These are phyloP conservation scores for Lactuca sativa DNA, from an alignment of 129 eudicot genomes.

Conservation along the genomic window DNA sequence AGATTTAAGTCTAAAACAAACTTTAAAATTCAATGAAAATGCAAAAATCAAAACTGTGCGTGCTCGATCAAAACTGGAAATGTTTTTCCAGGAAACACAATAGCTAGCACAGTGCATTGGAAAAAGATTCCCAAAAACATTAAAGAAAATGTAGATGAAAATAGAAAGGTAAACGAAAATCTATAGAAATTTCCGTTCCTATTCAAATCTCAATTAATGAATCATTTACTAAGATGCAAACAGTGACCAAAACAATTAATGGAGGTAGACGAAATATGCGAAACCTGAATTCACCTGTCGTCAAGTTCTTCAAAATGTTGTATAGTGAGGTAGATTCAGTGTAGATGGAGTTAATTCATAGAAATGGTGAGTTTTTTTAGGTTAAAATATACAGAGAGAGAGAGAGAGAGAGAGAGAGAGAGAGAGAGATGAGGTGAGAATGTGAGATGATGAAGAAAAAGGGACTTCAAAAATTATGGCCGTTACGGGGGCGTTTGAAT, in stretches of 20 bases:
- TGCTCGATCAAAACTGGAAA: constrained; percentile 25
- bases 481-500: constrained; percentile 50
- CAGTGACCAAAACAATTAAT: constrained; percentile 10
- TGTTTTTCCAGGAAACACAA: constrained; percentile 3
- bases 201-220: constrained; percentile 2
- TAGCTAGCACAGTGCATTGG: constrained; percentile 13
- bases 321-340: constrained; percentile 17
- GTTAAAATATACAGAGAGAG: constrained; percentile 32
- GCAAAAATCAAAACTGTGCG: background rate
- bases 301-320: constrained; percentile 27
- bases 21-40: constrained; percentile 5
- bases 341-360: constrained; percentile 18
- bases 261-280: background rate
- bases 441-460: constrained; percentile 13
- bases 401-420: constrained; percentile 22
- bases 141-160: constrained; percentile 19
- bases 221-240: constrained; percentile 14
- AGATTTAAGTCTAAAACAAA: background rate
- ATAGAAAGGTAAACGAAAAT: constrained; percentile 8
- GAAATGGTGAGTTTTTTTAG: constrained; percentile 22
- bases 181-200: background rate
- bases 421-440: constrained; percentile 11
- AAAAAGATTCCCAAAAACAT: background rate
- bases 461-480: constrained; percentile 41
- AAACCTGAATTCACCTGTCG: constrained; percentile 27